Percentiles rank a stretch among this genome's conserved stretches.
Evolutionary conservation across 1,284 basidiomycete species (phyloP).

Genomic region (Coniophora puteana): DNA sequence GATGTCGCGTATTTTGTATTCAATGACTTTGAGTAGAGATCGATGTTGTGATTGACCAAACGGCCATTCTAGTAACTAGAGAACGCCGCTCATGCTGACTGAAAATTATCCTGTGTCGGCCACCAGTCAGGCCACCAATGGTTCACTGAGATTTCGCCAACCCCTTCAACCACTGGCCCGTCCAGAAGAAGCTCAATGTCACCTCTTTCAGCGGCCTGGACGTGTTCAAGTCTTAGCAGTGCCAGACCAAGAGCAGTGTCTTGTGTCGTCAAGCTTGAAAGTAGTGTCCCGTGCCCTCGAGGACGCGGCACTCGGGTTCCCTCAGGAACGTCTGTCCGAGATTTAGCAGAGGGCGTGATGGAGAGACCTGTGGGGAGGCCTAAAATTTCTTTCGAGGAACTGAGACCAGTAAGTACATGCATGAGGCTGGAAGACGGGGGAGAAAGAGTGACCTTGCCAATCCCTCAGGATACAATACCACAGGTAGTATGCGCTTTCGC

Average conservation of each 20-base stretch:
- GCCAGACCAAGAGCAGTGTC: slow-evolving; percentile 58
- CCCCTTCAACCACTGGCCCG: no score
- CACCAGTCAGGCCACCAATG: slow-evolving; percentile 73
- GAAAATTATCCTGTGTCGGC: slow-evolving; percentile 38
- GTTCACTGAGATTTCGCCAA: no score
- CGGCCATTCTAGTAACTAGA: no score
- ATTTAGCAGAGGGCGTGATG: slow-evolving; percentile 20
- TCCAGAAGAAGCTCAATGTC: slow-evolving; percentile 15
- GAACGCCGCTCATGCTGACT: no score
- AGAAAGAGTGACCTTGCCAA: slow-evolving; percentile 21
- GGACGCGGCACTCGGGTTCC: slow-evolving; percentile 32
- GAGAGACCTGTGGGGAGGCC: slow-evolving; percentile 10
- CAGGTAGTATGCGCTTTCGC: slow-evolving; percentile 87
- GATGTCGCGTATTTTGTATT: no score
- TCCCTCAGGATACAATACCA: slow-evolving; percentile 46
- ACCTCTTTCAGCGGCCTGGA: slow-evolving; percentile 31
- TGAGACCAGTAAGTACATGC: slow-evolving; percentile 11
- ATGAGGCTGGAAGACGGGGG: slow-evolving; percentile 8
- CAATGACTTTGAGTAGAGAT: no score
- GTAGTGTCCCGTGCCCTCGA: slow-evolving; percentile 64
- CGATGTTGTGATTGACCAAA: no score
- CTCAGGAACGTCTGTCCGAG: slow-evolving; percentile 9
- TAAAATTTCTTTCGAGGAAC: neutral
- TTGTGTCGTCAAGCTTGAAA: slow-evolving; percentile 43
- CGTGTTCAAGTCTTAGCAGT: slow-evolving; percentile 66